Conservation (phyloP, 306 rosid genomes). For the Parietaria judaica region DNA sequence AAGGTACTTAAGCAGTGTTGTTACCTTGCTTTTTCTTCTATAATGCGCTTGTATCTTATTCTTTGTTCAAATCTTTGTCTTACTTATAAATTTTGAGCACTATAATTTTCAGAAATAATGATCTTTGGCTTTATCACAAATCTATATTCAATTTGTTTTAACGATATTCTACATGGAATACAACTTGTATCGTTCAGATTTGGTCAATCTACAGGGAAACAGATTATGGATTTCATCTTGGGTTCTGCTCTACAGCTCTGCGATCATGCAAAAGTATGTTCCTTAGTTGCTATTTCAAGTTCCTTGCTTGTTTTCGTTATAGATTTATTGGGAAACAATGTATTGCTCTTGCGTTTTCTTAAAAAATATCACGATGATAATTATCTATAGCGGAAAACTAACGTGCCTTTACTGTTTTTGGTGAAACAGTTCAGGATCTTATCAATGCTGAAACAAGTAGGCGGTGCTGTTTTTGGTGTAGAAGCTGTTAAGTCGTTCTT, state of each 20-base stretch:
- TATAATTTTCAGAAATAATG: too few species aligned
- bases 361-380: too few species aligned
- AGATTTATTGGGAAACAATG: background rate
- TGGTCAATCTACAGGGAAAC: conserved; percentile 58
- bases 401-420: conserved; percentile 16
- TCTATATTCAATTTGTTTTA: too few species aligned
- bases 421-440: conserved; percentile 59
- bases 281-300: too few species aligned
- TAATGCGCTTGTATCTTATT: background rate
- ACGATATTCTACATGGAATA: background rate
- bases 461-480: conserved; percentile 43
- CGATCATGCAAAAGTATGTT: conserved; percentile 72
- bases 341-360: background rate
- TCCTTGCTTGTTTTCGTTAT: background rate
- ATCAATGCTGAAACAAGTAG: conserved; percentile 72
- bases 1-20: conserved; percentile 38
- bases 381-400: background rate
- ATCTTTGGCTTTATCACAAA: too few species aligned
- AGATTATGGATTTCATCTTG: conserved; percentile 61
- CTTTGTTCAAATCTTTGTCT: too few species aligned
- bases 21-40: conserved; percentile 9
- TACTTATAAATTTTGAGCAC: too few species aligned
- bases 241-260: conserved; percentile 54
- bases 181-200: conserved; percentile 40
- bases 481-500: conserved; percentile 45